A percentile compares a stretch with the other conserved stretches of the same genome.
Conservation (phyloP, 805 yeast genomes). For the Metschnikowia drakensbergensis region DNA sequence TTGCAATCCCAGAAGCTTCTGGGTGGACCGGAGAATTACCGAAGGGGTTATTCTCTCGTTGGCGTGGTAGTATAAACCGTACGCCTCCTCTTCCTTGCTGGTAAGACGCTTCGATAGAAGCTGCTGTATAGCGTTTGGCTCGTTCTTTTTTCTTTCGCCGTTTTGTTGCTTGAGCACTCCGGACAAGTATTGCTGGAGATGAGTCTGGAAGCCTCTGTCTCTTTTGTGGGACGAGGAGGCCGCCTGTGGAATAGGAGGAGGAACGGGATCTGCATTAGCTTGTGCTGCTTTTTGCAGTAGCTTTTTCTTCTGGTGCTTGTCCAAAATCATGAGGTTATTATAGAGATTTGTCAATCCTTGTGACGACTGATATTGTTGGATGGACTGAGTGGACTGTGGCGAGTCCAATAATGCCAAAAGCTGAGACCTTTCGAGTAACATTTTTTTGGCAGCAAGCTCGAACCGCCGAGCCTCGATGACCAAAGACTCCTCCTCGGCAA, state of each 20-base stretch:
- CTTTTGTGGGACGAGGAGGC: conserved; percentile 49
- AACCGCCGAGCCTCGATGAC: conserved; percentile 90
- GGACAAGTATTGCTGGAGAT: conserved; percentile 41
- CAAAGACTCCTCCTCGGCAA: conserved; percentile 94
- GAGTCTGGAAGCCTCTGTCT: conserved; percentile 42
- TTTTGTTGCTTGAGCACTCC: conserved; percentile 35
- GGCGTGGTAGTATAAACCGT: conserved; percentile 77
- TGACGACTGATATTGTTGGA: conserved; percentile 73
- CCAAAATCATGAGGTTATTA: conserved; percentile 68
- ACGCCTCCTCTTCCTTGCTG: conserved; percentile 75
- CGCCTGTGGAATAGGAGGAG: conserved; percentile 51
- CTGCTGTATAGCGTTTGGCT: conserved; percentile 38
- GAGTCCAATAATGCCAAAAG: conserved; percentile 77
- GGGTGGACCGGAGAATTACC: conserved; percentile 72
- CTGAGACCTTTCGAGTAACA: conserved; percentile 77
- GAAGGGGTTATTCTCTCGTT: conserved; percentile 71
- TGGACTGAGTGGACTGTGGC: conserved; percentile 73
- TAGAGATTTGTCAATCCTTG: conserved; percentile 88
- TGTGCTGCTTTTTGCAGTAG: conserved; percentile 38
- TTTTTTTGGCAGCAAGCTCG: conserved; percentile 87
- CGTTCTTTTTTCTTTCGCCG: conserved; percentile 25
- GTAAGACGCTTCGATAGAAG: conserved; percentile 55
- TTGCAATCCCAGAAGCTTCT: conserved; percentile 40
- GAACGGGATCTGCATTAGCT: conserved; percentile 42
- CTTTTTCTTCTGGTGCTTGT: conserved; percentile 55